Percentiles rank a stretch among this genome's conserved stretches.
Conservation (phyloP, 2,329 filamentous ascomycete genomes). For the Pleoardoris graminearum region DNA sequence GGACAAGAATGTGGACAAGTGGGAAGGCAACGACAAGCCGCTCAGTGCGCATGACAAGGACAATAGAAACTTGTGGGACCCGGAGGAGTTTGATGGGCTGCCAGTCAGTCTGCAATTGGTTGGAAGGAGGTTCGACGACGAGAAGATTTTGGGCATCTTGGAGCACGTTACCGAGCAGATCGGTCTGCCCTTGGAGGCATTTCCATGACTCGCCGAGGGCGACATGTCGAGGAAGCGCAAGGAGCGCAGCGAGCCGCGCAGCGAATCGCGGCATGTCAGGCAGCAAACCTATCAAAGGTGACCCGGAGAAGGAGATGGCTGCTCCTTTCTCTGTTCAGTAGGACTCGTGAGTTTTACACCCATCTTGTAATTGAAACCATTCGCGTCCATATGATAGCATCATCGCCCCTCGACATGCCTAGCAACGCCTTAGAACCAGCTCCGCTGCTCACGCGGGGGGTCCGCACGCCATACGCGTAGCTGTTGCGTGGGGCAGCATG, state of each 20-base stretch:
- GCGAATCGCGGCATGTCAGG: neutral
- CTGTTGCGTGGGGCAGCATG: too few species aligned
- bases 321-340: too few species aligned
- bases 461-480: too few species aligned
- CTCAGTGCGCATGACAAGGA: slow-evolving; percentile 54
- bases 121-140: slow-evolving; percentile 58
- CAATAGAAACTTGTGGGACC: slow-evolving; percentile 53
- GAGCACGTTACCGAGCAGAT: slow-evolving; percentile 40
- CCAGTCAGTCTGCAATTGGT: slow-evolving; percentile 60
- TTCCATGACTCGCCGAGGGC: slow-evolving; percentile 7
- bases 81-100: slow-evolving; percentile 53
- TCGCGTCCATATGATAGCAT: too few species aligned
- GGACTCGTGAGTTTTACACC: too few species aligned
- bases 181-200: slow-evolving; percentile 29
- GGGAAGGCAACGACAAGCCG: slow-evolving; percentile 35
- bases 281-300: too few species aligned
- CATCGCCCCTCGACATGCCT: too few species aligned
- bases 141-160: slow-evolving; percentile 53
- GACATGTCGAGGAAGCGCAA: neutral
- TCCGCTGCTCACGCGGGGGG: too few species aligned
- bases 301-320: too few species aligned
- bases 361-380: too few species aligned
- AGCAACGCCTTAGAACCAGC: too few species aligned
- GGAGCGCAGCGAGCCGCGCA: neutral
- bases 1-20: slow-evolving; percentile 48